Evolutionary conservation across 805 yeast species (phyloP).

Genomic region (Sugiyamaella boreocaroliniensis): DNA sequence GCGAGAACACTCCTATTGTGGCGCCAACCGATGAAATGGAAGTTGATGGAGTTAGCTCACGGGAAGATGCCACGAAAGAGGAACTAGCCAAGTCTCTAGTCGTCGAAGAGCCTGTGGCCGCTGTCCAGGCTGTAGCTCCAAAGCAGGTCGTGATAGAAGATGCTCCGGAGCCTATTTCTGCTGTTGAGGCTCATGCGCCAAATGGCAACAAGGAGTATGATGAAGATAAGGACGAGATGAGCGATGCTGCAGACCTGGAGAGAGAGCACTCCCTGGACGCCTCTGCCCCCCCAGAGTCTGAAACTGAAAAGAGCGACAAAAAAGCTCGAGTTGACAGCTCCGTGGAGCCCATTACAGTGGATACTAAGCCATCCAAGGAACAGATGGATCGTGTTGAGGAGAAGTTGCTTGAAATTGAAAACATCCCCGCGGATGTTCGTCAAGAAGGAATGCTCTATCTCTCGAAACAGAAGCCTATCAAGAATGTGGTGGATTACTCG

Average conservation of each 20-base stretch:
- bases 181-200: too few relatives aligned
- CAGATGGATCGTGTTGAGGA: background rate
- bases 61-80: too few relatives aligned
- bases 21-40: too few relatives aligned
- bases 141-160: too few relatives aligned
- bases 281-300: background rate
- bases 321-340: background rate
- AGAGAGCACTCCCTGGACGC: background rate
- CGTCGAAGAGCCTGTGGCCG: too few relatives aligned
- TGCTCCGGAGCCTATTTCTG: too few relatives aligned
- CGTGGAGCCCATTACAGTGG: background rate
- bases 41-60: too few relatives aligned
- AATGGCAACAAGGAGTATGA: too few relatives aligned
- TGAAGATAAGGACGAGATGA: background rate
- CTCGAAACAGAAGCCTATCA: background rate
- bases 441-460: slow-evolving; percentile 15
- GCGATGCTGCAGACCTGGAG: background rate
- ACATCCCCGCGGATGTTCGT: slow-evolving; percentile 8
- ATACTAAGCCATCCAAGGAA: background rate
- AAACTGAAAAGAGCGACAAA: background rate
- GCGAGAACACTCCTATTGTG: too few relatives aligned
- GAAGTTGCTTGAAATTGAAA: slow-evolving; percentile 5
- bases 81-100: too few relatives aligned
- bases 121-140: too few relatives aligned
- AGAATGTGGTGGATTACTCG: slow-evolving; percentile 4